Percentiles rank a stretch among this genome's conserved stretches.
These are phyloP conservation scores for Hymenoscyphus infarciens DNA, from an alignment of 2,329 filamentous ascomycete genomes.

Conservation along the genomic window DNA sequence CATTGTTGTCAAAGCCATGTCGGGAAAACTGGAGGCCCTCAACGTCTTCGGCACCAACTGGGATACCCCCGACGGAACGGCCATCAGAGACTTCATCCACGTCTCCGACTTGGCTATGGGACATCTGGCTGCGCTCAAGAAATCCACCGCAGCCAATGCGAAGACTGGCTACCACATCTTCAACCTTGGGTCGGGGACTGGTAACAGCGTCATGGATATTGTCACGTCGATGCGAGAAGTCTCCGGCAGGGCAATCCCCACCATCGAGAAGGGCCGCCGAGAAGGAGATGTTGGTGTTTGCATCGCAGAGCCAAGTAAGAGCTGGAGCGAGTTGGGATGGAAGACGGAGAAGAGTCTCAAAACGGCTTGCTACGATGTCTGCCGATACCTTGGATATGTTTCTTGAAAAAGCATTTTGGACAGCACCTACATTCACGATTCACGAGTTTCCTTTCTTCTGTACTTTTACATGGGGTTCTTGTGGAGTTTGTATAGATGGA, in stretches of 20 bases:
- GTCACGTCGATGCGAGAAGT: conserved; percentile 38
- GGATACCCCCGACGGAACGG: conserved; percentile 60
- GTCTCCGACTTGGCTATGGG: conserved; percentile 60
- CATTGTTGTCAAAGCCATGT: conserved; percentile 57
- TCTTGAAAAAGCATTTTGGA: background rate
- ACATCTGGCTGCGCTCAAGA: conserved; percentile 55
- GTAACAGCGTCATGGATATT: conserved; percentile 42
- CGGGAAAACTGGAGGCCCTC: conserved; percentile 48
- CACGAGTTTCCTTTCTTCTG: background rate
- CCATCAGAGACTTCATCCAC: conserved; percentile 63
- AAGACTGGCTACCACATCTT: conserved; percentile 41
- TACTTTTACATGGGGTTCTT: background rate
- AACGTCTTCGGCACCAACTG: conserved; percentile 61
- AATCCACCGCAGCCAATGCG: conserved; percentile 35
- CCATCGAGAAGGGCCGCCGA: conserved; percentile 35
- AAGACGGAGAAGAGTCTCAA: conserved; percentile 23
- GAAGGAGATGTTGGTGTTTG: conserved; percentile 42
- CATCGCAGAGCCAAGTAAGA: conserved; percentile 40
- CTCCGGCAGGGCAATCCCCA: conserved; percentile 36
- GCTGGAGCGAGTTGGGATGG: conserved; percentile 41
- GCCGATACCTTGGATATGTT: conserved; percentile 9
- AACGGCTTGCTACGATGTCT: conserved; percentile 19
- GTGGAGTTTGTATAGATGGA: background rate
- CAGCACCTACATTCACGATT: background rate
- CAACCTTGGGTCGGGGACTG: conserved; percentile 44